Conservation (phyloP, 2,329 filamentous ascomycete species). For the Diaporthe sp. region DNA sequence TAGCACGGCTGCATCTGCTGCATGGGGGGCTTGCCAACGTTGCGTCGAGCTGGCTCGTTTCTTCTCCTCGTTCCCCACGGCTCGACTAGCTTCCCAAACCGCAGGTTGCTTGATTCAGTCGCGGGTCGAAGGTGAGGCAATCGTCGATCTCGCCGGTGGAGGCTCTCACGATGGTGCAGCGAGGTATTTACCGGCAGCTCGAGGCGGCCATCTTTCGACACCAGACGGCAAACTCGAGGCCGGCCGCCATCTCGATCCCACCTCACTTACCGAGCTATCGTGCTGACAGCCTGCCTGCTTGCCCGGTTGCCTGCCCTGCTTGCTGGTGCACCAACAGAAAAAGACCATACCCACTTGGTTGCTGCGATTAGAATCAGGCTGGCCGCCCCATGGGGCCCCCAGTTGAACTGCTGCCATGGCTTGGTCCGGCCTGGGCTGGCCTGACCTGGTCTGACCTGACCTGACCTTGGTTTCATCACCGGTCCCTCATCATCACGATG, state of each 20-base stretch:
- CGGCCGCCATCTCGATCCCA: conserved; percentile 23
- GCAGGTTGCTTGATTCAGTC: conserved; percentile 11
- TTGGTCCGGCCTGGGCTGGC: not conserved
- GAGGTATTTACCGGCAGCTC: not conserved
- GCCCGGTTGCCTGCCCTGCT: not conserved
- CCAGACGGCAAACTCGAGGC: not conserved
- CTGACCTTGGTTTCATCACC: conserved; percentile 28
- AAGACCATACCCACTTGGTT: not conserved
- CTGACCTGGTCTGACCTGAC: conserved; percentile 6
- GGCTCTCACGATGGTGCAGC: conserved; percentile 8
- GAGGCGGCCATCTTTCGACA: not conserved
- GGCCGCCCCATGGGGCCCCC: not conserved
- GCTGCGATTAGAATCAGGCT: not conserved
- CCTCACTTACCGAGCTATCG: conserved; percentile 1
- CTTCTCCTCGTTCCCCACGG: not conserved
- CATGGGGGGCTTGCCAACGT: conserved; percentile 14
- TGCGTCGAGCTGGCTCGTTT: not conserved
- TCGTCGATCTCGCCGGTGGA: conserved; percentile 15
- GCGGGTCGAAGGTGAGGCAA: not conserved
- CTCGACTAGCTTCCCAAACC: not conserved
- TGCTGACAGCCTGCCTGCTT: conserved; percentile 2
- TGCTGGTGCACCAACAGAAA: not conserved
- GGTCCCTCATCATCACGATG: not conserved
- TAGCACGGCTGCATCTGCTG: not conserved
- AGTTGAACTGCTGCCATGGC: conserved; percentile 10